Percentiles rank a stretch among this genome's conserved stretches.
These are phyloP conservation scores for Phellinidium pouzarii DNA, from an alignment of 1,284 basidiomycete species.

Conservation along the genomic window DNA sequence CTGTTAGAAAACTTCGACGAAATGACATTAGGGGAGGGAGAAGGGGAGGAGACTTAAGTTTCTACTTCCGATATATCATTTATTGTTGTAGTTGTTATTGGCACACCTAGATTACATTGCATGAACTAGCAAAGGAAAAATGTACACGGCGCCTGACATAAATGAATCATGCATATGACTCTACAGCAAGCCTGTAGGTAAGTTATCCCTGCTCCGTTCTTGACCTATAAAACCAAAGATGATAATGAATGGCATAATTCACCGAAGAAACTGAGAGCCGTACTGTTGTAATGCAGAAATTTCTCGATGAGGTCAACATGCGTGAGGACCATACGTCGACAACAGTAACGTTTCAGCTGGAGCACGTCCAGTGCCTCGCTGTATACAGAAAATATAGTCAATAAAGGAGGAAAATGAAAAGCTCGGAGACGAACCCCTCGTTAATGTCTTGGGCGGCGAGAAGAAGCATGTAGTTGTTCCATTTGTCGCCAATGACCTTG, in stretches of 20 bases:
- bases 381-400: not conserved
- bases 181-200: not conserved
- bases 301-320: constrained; percentile 98
- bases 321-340: constrained; percentile 94
- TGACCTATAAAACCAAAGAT: constrained; percentile 1
- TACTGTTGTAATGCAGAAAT: constrained; percentile 92
- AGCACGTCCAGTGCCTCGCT: constrained; percentile 91
- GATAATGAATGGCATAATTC: not conserved
- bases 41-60: not conserved
- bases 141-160: not conserved
- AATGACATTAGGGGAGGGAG: constrained; percentile 52
- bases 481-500: constrained; percentile 91
- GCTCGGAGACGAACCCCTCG: constrained; percentile 65
- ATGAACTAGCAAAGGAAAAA: not conserved
- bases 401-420: not conserved
- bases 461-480: constrained; percentile 79
- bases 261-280: constrained; percentile 29
- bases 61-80: not conserved
- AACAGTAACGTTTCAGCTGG: constrained; percentile 92
- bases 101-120: not conserved
- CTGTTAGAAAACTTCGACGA: constrained; percentile 90
- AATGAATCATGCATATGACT: not conserved
- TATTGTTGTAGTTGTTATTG: not conserved
- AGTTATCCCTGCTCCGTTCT: constrained; percentile 5
- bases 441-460: constrained; percentile 70